Evolutionary conservation across 2,329 filamentous ascomycete species (phyloP), one percentile per base, ranked within the genome.

Genomic region (Alternaria angustiovoidea): DNA sequence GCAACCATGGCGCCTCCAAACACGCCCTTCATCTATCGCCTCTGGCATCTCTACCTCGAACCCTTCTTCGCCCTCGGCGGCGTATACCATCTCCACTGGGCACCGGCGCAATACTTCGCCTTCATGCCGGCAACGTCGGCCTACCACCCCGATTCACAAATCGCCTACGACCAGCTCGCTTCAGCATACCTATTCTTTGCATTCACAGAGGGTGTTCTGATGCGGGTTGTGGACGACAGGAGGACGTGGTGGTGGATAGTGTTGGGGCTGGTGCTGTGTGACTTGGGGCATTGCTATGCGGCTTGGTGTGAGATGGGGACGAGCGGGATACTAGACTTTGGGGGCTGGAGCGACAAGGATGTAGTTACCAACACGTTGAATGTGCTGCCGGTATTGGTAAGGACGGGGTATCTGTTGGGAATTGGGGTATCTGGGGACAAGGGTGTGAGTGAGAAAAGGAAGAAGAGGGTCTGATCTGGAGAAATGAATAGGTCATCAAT

Each of bases 111-210:
- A 16, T 94, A 93, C 79, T 86, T 93, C 26, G 62, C 80, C 90
- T 64, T 91, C 88, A 20, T 81, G 89, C 73, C 81, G 82, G 16
- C 70, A 77, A 20, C 83, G 84, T 7, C 81, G 80, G 7, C 72
- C 81, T 70, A 70, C 81, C 64, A 60, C 74, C 38, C 68, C 38
- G 68, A 78, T 58, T 53, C 74, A 59, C 51, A 80, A 1, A 86
- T 93, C 59, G 81, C 92, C 51, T 83, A 93, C 71, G 87, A 88
- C 36, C 91, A 94, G 79, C 86, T 94, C 39, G 90, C 89, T 24
- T 92, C 92, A 73, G 82, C 92, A 54, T 94, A 93, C 79, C 75
- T 93, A 39, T 85, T 92, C 58, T 93, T 94, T 78, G 88, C 91
- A 28, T 80, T 94, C 71, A 92, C 90, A 79, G 90, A 94, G 79